These are phyloP conservation scores for Afroboletus lepidellus DNA, from an alignment of 1,284 basidiomycete species.

Conservation along the genomic window DNA sequence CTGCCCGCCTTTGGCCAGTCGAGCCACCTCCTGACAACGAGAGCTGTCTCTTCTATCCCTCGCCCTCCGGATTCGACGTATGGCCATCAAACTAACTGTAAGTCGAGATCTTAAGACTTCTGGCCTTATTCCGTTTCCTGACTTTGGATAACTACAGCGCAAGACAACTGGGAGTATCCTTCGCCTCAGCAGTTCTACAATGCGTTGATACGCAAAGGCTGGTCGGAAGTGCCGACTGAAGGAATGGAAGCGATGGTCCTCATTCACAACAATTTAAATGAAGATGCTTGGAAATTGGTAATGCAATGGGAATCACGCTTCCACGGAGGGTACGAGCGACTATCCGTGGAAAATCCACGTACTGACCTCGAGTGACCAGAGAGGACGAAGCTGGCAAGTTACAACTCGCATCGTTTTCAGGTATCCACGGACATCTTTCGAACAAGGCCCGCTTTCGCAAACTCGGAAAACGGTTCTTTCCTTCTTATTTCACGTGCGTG, in stretches of 20 bases:
- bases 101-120: too few species aligned
- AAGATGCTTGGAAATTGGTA: constrained; percentile 95
- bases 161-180: constrained; percentile 15
- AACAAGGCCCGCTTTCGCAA: constrained; percentile 88
- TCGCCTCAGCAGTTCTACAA: too few species aligned
- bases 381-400: too few species aligned
- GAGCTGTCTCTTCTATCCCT: too few species aligned
- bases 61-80: too few species aligned
- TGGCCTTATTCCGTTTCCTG: too few species aligned
- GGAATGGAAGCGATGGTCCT: constrained; percentile 96
- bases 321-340: too few species aligned
- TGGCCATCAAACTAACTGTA: too few species aligned
- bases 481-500: constrained; percentile 67
- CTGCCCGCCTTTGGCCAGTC: constrained; percentile 1
- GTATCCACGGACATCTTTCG: constrained; percentile 85
- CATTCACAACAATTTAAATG: constrained; percentile 98
- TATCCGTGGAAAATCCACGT: neutral
- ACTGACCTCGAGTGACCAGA: constrained; percentile 38
- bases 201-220: constrained; percentile 90
- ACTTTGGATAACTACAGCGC: too few species aligned
- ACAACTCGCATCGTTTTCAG: constrained; percentile 84
- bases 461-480: constrained; percentile 85
- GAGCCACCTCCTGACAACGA: neutral
- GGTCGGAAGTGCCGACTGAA: constrained; percentile 97
- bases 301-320: constrained; percentile 84